These are phyloP conservation scores for Closterium sp. DNA, from an alignment of 139 green algal species.

Conservation along the genomic window DNA sequence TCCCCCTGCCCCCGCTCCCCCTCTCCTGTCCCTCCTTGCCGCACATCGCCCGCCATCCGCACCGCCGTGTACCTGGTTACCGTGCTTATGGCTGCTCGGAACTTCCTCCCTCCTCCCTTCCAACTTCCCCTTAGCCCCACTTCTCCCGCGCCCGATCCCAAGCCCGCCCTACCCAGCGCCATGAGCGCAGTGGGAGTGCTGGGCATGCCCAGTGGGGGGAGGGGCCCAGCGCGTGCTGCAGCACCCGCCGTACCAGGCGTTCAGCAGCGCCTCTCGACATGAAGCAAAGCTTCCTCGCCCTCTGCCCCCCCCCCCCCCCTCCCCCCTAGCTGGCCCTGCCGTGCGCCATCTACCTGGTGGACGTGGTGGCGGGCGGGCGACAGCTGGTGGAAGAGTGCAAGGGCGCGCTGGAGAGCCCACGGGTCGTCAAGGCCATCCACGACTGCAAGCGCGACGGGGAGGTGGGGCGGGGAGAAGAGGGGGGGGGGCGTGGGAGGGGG, in stretches of 20 bases:
- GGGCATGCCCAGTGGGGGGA: no score
- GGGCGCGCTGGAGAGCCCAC: conserved; percentile 26
- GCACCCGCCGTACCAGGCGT: no score
- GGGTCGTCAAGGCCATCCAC: conserved; percentile 22
- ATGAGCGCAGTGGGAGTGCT: no score
- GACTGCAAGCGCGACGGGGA: conserved; percentile 38
- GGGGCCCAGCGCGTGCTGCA: no score
- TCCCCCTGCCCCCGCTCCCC: not conserved
- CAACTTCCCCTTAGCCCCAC: not conserved
- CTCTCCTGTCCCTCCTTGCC: not conserved
- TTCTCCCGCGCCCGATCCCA: no score
- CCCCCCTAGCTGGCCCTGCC: not conserved
- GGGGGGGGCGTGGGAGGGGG: no score
- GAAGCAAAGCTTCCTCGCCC: not conserved
- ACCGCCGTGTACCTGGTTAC: not conserved
- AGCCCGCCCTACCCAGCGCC: no score
- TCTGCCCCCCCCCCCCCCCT: not conserved
- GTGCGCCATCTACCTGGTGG: conserved; percentile 15
- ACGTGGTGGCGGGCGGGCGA: conserved; percentile 10
- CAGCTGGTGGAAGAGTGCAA: conserved; percentile 14
- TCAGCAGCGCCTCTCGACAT: no score
- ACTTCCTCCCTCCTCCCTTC: not conserved
- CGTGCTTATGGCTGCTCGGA: not conserved
- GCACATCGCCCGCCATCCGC: not conserved
- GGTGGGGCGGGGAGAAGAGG: not conserved